A percentile compares a stretch with the other conserved stretches of the same genome.
phyloP scores from a whole-genome alignment of 176 grass and related monocot genomes.

The Oryza glumipatula region DNA sequence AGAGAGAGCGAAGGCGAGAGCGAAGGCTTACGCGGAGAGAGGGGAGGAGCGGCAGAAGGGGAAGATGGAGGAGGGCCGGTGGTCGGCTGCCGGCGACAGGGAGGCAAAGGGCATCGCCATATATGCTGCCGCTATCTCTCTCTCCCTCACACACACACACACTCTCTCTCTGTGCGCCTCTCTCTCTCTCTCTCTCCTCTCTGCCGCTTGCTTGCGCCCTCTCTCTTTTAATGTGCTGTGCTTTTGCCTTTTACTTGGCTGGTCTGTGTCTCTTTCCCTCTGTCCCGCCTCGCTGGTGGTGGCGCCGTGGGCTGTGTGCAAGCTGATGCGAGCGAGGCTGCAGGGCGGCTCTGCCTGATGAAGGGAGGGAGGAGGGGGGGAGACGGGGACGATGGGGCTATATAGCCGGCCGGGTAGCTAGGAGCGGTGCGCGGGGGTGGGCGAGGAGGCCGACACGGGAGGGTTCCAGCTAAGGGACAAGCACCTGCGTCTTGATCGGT shows the following conservation, averaged over 20 bases:
- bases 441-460: slow-evolving; percentile 46
- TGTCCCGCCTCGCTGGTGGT: slow-evolving; percentile 36
- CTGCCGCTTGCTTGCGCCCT: slow-evolving; percentile 33
- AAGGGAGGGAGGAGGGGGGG: neutral
- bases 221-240: slow-evolving; percentile 61
- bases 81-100: slow-evolving; percentile 72
- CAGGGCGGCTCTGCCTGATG: slow-evolving; percentile 30
- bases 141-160: neutral
- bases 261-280: slow-evolving; percentile 41
- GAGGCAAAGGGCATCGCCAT: slow-evolving; percentile 88
- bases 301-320: slow-evolving; percentile 24
- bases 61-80: slow-evolving; percentile 44
- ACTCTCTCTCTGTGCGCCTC: slow-evolving; percentile 3
- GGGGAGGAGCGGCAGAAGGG: slow-evolving; percentile 51
- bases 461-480: slow-evolving; percentile 53
- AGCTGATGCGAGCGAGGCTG: neutral
- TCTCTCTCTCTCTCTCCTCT: slow-evolving; percentile 11
- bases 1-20: neutral
- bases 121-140: slow-evolving; percentile 36
- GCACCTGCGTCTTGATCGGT: slow-evolving; percentile 24
- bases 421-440: neutral
- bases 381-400: neutral
- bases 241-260: slow-evolving; percentile 58
- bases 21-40: slow-evolving; percentile 38
- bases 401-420: slow-evolving; percentile 42